A percentile compares a stretch with the other conserved stretches of the same genome.
These are phyloP conservation scores for Pleurotus eryngii DNA, from an alignment of 768 basidiomycete genomes.

Conservation along the genomic window DNA sequence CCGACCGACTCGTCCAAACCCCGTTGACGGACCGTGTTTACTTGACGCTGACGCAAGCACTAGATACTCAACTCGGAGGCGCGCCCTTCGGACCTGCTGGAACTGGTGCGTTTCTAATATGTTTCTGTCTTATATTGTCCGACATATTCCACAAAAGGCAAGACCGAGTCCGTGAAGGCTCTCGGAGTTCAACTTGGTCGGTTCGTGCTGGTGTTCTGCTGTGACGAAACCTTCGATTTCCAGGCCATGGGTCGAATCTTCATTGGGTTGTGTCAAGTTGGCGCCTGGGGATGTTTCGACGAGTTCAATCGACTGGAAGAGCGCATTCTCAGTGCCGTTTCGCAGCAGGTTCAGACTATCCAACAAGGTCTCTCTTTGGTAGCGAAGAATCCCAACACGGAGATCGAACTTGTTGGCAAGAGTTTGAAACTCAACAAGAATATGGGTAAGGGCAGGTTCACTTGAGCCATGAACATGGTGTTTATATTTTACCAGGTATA, in stretches of 20 bases:
- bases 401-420: slow-evolving; percentile 96
- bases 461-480: slow-evolving; percentile 2
- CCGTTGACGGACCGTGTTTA: slow-evolving; percentile 97
- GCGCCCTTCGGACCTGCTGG: slow-evolving; percentile 98
- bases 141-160: slow-evolving; percentile 48
- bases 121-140: slow-evolving; percentile 7
- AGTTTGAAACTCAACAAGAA: slow-evolving; percentile 90
- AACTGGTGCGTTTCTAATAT: slow-evolving; percentile 56
- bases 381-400: slow-evolving; percentile 78
- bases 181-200: slow-evolving; percentile 96
- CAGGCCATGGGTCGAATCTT: slow-evolving; percentile 99
- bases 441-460: slow-evolving; percentile 55
- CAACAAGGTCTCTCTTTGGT: slow-evolving; percentile 90
- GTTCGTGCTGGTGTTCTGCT: slow-evolving; percentile 99
- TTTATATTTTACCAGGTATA: slow-evolving; percentile 53
- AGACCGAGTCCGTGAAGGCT: slow-evolving; percentile 99
- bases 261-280: slow-evolving; percentile 97
- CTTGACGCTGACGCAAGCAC: slow-evolving; percentile 91
- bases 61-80: slow-evolving; percentile 93
- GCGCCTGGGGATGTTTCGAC: slow-evolving; percentile 98
- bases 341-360: slow-evolving; percentile 98
- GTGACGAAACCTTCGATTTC: slow-evolving; percentile 99
- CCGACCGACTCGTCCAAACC: slow-evolving; percentile 96
- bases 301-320: slow-evolving; percentile 99
- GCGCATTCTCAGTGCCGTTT: slow-evolving; percentile 95